Percentiles rank a stretch among this genome's conserved stretches.
These are phyloP conservation scores for Discostella stelligera DNA, from an alignment of 352 stramenopile species.

Conservation along the genomic window DNA sequence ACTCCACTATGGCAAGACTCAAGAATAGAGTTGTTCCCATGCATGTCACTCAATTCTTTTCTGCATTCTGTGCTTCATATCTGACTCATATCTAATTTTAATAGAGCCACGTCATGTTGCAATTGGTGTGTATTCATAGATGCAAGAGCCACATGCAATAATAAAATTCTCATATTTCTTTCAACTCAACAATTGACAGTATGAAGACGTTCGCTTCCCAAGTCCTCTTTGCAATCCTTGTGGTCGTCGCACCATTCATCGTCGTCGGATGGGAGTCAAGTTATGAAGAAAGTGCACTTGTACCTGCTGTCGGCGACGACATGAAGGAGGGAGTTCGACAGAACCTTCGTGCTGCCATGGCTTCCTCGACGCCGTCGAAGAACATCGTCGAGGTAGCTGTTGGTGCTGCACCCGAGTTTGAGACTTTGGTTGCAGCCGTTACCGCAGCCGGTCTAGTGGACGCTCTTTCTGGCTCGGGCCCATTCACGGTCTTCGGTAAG, in stretches of 20 bases:
- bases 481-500: constrained; percentile 9
- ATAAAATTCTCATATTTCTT: not conserved
- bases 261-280: not conserved
- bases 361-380: not conserved
- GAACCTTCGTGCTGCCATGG: not conserved
- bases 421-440: constrained; percentile 1
- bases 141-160: too few relatives aligned
- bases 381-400: not conserved
- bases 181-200: not conserved
- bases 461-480: not conserved
- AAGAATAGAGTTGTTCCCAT: too few relatives aligned
- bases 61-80: too few relatives aligned
- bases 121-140: not conserved
- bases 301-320: not conserved
- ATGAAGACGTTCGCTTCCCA: constrained; percentile 1
- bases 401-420: not conserved
- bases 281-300: not conserved
- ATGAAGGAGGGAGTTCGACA: not conserved
- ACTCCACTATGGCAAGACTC: too few relatives aligned
- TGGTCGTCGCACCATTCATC: not conserved
- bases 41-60: too few relatives aligned
- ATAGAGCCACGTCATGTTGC: constrained; percentile 8
- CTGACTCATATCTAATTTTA: not conserved
- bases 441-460: constrained; percentile 1
- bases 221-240: constrained; percentile 6